These are phyloP conservation scores for Cyberlindnera suaveolens DNA, from an alignment of 805 yeast genomes.

Conservation along the genomic window DNA sequence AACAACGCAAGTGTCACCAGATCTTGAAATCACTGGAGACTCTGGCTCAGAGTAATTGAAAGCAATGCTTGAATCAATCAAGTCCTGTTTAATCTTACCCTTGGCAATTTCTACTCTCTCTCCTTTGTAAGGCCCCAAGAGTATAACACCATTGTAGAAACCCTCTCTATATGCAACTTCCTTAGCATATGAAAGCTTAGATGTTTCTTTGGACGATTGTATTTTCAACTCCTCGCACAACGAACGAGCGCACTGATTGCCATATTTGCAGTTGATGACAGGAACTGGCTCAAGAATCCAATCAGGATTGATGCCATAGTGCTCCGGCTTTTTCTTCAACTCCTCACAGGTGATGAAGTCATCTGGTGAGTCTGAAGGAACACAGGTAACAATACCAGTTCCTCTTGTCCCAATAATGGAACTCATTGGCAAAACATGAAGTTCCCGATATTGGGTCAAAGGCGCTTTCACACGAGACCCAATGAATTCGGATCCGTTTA, in stretches of 20 bases:
- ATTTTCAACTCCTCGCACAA: constrained; percentile 83
- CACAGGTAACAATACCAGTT: constrained; percentile 98
- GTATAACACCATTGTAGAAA: constrained; percentile 81
- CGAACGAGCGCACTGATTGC: constrained; percentile 79
- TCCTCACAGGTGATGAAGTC: constrained; percentile 85
- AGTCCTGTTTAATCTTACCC: constrained; percentile 73
- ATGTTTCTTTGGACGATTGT: constrained; percentile 86
- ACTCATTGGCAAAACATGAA: constrained; percentile 94
- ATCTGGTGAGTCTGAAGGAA: constrained; percentile 98
- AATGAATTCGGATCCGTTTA: constrained; percentile 67
- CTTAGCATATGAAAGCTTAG: constrained; percentile 83
- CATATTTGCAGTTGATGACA: constrained; percentile 72
- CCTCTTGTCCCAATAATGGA: constrained; percentile 91
- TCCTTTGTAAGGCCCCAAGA: constrained; percentile 76
- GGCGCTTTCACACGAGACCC: constrained; percentile 89
- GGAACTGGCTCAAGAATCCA: constrained; percentile 82
- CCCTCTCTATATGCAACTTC: constrained; percentile 95
- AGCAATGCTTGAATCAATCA: constrained; percentile 74
- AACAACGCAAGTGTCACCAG: constrained; percentile 94
- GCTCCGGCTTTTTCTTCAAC: constrained; percentile 82
- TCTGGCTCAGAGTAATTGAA: constrained; percentile 94
- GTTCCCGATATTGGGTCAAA: constrained; percentile 55
- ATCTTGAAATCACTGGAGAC: constrained; percentile 79
- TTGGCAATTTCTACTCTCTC: constrained; percentile 88
- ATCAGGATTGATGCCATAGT: constrained; percentile 71